A percentile compares a stretch with the other conserved stretches of the same genome.
Evolutionary conservation across 495 filamentous ascomycete species (phyloP).

Genomic region (Amphirosellinia nigrospora): DNA sequence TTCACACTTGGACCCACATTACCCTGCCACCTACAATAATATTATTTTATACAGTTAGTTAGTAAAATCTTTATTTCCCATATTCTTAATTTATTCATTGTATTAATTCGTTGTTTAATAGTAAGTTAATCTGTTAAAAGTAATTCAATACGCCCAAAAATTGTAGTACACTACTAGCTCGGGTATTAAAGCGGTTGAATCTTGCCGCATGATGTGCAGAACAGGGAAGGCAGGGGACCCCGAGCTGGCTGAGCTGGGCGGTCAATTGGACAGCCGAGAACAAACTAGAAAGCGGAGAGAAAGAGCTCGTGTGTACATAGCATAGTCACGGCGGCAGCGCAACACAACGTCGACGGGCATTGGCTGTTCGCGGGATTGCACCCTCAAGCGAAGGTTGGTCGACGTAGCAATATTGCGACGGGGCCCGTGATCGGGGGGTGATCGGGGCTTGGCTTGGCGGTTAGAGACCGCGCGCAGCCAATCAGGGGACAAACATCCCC

Average conservation of each 20-base stretch:
- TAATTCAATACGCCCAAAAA: too few relatives aligned
- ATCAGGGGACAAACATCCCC: slow-evolving; percentile 39
- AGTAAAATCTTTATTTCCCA: too few relatives aligned
- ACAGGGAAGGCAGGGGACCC: slow-evolving; percentile 19
- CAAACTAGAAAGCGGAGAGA: slow-evolving; percentile 9
- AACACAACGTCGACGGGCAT: slow-evolving; percentile 23
- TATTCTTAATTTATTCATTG: too few relatives aligned
- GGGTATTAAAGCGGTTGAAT: slow-evolving; percentile 21
- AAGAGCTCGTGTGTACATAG: slow-evolving; percentile 11
- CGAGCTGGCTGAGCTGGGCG: slow-evolving; percentile 19
- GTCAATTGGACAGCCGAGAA: slow-evolving; percentile 13
- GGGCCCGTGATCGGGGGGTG: slow-evolving; percentile 44
- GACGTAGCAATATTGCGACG: slow-evolving; percentile 10
- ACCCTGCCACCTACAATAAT: too few relatives aligned
- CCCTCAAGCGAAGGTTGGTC: slow-evolving; percentile 1
- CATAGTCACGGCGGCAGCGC: slow-evolving; percentile 29
- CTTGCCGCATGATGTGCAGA: slow-evolving; percentile 40
- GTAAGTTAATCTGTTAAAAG: too few relatives aligned
- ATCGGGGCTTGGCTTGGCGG: slow-evolving; percentile 51
- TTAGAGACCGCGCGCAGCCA: slow-evolving; percentile 45
- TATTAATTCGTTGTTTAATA: too few relatives aligned
- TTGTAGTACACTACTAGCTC: too few relatives aligned
- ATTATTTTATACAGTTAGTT: too few relatives aligned
- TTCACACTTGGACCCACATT: too few relatives aligned
- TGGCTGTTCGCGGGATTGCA: slow-evolving; percentile 29